Conservation (phyloP, 768 basidiomycete genomes). For the Psilocybe tampanensis region DNA sequence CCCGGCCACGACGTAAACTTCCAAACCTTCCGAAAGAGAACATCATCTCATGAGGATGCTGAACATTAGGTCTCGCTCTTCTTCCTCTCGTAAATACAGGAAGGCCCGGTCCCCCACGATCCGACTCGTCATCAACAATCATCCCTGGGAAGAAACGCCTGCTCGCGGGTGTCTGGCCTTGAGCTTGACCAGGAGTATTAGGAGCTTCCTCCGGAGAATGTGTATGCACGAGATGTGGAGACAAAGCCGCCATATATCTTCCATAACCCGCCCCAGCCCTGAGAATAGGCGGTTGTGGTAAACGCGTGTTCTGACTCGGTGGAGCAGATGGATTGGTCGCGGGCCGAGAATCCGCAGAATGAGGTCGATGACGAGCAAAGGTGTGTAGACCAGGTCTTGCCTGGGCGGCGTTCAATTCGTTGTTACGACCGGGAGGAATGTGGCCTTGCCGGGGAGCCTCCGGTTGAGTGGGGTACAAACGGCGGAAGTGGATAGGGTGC, state of each 20-base stretch:
- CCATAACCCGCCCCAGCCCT: not conserved
- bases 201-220: not conserved
- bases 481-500: not conserved
- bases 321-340: not conserved
- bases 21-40: not conserved
- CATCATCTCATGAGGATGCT: not conserved
- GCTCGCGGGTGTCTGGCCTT: not conserved
- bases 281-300: not conserved
- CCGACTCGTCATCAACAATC: not conserved
- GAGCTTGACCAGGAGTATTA: not conserved
- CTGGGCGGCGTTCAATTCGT: not conserved
- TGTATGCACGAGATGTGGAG: not conserved
- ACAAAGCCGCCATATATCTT: not conserved
- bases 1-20: not conserved
- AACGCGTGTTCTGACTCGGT: not conserved
- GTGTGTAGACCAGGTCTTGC: not conserved
- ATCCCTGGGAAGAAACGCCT: not conserved
- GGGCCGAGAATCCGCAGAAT: not conserved
- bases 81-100: not conserved
- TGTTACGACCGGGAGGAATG: not conserved
- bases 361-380: not conserved
- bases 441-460: not conserved
- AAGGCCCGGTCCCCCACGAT: not conserved
- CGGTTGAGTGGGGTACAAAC: too few species aligned
- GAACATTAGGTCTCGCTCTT: not conserved